phyloP scores from a whole-genome alignment of 2,329 filamentous ascomycete species.

The Diaporthe humulicola region DNA sequence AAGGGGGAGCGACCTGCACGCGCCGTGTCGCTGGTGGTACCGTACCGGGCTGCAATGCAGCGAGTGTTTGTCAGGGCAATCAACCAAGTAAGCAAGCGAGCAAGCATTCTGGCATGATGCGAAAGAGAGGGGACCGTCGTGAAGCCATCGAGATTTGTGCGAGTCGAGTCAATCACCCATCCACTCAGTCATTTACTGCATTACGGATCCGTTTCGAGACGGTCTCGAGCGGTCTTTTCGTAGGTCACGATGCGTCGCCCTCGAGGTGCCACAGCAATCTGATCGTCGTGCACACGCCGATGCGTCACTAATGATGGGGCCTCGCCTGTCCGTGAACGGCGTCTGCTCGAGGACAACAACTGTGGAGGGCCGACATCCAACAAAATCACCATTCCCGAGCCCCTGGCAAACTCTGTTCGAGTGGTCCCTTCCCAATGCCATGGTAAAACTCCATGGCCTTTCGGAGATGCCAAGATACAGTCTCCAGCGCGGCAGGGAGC shows the following conservation, averaged over 20 bases:
- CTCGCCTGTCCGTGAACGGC: neutral
- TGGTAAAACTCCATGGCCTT: constrained; percentile 3
- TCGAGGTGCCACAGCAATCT: constrained; percentile 15
- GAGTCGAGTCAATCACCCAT: constrained; percentile 10
- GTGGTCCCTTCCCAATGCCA: neutral
- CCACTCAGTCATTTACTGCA: constrained; percentile 6
- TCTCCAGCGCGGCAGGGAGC: neutral
- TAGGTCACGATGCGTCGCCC: constrained; percentile 3
- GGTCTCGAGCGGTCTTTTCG: constrained; percentile 5
- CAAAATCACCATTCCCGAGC: neutral
- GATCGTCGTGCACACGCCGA: neutral
- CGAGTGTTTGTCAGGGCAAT: constrained; percentile 26
- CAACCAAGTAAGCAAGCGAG: neutral
- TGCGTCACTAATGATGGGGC: constrained; percentile 1
- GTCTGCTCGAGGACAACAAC: neutral
- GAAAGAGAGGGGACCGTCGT: neutral
- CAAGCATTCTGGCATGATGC: neutral
- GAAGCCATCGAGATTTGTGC: constrained; percentile 23
- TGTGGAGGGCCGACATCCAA: neutral
- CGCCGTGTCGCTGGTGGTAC: constrained; percentile 1
- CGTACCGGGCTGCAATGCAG: neutral
- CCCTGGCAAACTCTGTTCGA: constrained; percentile 15
- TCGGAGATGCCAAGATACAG: constrained; percentile 5
- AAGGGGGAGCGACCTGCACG: constrained; percentile 1
- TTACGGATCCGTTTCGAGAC: constrained; percentile 4